Percentiles rank a stretch among this genome's conserved stretches.
Evolutionary conservation across 2,329 filamentous ascomycete species (phyloP).

Genomic region (Didymella lethalis): DNA sequence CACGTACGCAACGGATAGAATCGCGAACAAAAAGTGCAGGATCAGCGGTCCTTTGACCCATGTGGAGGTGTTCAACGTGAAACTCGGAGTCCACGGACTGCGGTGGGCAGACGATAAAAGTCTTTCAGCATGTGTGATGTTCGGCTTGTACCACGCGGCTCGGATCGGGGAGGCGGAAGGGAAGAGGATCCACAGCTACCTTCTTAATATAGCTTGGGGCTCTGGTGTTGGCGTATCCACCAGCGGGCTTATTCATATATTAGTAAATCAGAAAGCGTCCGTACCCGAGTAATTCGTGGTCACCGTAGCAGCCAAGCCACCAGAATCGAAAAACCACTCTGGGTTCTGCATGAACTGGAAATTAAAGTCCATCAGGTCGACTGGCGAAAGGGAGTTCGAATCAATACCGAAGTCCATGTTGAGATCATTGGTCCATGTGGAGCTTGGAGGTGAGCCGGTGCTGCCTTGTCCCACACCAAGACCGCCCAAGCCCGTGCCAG

Average conservation of each 20-base stretch:
- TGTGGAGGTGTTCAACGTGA: not conserved
- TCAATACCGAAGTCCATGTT: not conserved
- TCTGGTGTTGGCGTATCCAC: too few relatives aligned
- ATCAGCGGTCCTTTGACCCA: not conserved
- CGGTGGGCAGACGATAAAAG: not conserved
- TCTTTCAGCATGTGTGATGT: not conserved
- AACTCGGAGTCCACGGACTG: not conserved
- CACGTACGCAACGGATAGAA: not conserved
- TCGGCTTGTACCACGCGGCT: not conserved
- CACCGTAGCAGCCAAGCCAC: not conserved
- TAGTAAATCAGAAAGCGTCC: too few relatives aligned
- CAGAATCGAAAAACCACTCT: slow-evolving; percentile 10
- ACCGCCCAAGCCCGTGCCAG: not conserved
- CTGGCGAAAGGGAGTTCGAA: not conserved
- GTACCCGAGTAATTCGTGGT: too few relatives aligned
- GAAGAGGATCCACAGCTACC: not conserved
- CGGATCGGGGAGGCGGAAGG: not conserved
- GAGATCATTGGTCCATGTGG: not conserved
- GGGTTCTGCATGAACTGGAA: slow-evolving; percentile 12
- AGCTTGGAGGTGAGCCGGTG: not conserved
- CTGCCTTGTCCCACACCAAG: not conserved
- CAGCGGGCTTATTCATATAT: too few relatives aligned
- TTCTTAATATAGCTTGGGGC: too few relatives aligned
- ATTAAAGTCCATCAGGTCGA: slow-evolving; percentile 1
- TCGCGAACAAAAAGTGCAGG: not conserved